phyloP scores from a whole-genome alignment of 202 grass and related monocot species.

The Setaria viridis region DNA sequence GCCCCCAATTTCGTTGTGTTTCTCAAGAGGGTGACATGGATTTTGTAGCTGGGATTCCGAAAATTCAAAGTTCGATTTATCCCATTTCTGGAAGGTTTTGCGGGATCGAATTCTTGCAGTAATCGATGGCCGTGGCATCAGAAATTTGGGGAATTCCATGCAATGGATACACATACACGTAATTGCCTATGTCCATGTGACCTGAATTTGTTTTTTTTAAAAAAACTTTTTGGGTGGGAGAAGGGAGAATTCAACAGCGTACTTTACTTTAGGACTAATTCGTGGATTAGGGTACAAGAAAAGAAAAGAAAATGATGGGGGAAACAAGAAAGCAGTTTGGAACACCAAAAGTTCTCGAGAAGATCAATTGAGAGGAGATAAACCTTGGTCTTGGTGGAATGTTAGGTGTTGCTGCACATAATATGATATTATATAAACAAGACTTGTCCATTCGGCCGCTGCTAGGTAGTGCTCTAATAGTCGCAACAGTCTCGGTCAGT shows the following conservation, averaged over 20 bases:
- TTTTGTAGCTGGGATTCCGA: not conserved
- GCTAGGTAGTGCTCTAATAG: not conserved
- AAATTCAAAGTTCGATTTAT: not conserved
- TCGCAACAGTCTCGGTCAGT: not conserved
- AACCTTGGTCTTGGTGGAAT: constrained; percentile 33
- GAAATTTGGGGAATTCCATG: not conserved
- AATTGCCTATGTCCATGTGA: not conserved
- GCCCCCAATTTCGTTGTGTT: not conserved
- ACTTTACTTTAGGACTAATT: not conserved
- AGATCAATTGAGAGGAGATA: not conserved
- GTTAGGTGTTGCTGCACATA: constrained; percentile 34
- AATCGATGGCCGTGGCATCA: not conserved
- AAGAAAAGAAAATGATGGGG: not conserved
- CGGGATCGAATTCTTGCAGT: not conserved
- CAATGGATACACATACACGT: not conserved
- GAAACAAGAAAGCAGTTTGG: constrained; percentile 11
- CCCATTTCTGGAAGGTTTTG: not conserved
- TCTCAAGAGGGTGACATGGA: not conserved
- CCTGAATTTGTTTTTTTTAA: not conserved
- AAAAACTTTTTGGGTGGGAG: not conserved
- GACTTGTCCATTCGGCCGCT: not conserved
- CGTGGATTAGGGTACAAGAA: not conserved
- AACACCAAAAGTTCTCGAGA: not conserved
- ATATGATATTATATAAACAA: not conserved
- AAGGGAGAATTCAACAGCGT: not conserved